Evolutionary conservation across 768 basidiomycete species (phyloP), one percentile per base, ranked within the genome.

Genomic region (Naganishia friedmannii): DNA sequence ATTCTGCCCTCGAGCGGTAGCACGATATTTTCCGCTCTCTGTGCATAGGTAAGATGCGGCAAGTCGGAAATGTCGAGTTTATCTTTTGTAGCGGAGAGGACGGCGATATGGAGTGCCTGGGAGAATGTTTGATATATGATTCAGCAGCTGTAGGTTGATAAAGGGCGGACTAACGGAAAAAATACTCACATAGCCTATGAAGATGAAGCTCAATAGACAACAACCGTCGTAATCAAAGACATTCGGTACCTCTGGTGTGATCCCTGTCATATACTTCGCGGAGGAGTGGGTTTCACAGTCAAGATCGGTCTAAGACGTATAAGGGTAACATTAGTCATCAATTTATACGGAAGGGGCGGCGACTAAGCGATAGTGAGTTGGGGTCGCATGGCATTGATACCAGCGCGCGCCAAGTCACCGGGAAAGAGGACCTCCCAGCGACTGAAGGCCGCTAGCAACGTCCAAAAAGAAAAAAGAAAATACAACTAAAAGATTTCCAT

Each of bases 191-290:
- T 69, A 69, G 21, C 56, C 68, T 13, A 69, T 39, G 37, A 60
- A 48, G 26, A 69, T 46, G 28, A 69, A 58, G 29, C 32, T 46
- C 12, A 69, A 53, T 26, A 69, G 29, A 29, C 56, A 54, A 29
- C 56, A 69, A 21, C 58, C 45, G 31, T 69, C 45, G n/a, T 69
- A 69, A 34, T 69, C 68, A 13, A 69, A 46, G 0, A 69, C 68
- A 29, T 69, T 69, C 26, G 54, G 29, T 7, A 45, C 39, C 39
- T 23, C 39, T 12, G n/a, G 19, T 19, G n/a, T n/a, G n/a, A n/a
- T n/a, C n/a, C n/a, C n/a, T n/a, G n/a, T n/a, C n/a, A n/a, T n/a
- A n/a, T n/a, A n/a, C n/a, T n/a, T n/a, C n/a, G n/a, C n/a, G n/a
- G n/a, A n/a, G n/a, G n/a, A n/a, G n/a, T n/a, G n/a, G n/a, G n/a